Conservation (phyloP, 176 grass and related monocot genomes). For the Lolium rigidum region DNA sequence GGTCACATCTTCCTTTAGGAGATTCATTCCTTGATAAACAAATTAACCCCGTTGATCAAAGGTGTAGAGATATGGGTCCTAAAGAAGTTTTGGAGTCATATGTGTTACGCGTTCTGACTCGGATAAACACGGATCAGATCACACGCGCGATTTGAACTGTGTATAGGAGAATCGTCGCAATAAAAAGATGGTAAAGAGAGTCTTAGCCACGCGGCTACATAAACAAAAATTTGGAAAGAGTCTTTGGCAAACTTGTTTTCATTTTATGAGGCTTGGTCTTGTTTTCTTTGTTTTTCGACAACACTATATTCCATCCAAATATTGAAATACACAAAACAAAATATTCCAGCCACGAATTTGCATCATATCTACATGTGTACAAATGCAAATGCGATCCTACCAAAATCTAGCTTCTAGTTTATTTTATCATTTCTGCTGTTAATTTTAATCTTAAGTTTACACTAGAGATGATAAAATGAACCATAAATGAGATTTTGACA, state of each 20-base stretch:
- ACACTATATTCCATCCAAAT: neutral
- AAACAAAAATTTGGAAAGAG: neutral
- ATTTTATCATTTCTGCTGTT: too few relatives aligned
- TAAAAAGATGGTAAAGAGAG: neutral
- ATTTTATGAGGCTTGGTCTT: neutral
- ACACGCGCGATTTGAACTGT: neutral
- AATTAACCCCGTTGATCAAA: neutral
- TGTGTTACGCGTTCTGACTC: neutral
- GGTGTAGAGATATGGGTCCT: neutral
- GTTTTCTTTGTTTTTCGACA: neutral
- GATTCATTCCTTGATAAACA: neutral
- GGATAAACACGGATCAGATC: slow-evolving; percentile 41
- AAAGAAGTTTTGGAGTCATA: neutral
- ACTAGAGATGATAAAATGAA: too few relatives aligned
- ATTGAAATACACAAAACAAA: neutral
- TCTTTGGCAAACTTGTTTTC: neutral
- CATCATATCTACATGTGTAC: neutral
- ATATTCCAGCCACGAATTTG: neutral
- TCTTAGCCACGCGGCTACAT: neutral
- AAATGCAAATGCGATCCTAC: too few relatives aligned
- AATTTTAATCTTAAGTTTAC: too few relatives aligned
- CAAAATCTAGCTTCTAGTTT: too few relatives aligned
- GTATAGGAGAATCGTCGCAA: slow-evolving; percentile 1
- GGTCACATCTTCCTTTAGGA: neutral
- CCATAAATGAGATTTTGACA: too few relatives aligned